Conservation (phyloP, 371 early-diverging fungal genomes). For the Mucor racemosus region DNA sequence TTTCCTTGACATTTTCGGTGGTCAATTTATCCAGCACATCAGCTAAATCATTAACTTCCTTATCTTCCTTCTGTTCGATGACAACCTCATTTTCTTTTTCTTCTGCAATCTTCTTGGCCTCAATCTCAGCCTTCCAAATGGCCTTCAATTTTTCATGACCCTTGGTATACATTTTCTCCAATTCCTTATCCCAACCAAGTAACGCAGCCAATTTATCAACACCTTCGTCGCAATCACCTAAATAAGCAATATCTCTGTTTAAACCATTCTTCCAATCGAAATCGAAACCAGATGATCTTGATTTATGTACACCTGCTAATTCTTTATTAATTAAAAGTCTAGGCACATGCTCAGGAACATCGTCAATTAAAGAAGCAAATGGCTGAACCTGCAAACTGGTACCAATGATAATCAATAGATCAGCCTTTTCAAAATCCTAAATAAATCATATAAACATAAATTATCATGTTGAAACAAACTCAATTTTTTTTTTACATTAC, state of each 20-base stretch:
- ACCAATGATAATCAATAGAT: conserved; percentile 91
- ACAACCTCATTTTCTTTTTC: conserved; percentile 42
- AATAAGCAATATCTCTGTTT: conserved; percentile 75
- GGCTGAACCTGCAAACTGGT: conserved; percentile 89
- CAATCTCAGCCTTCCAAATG: conserved; percentile 46
- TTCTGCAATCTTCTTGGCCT: conserved; percentile 27
- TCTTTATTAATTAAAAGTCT: conserved; percentile 89
- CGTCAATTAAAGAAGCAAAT: conserved; percentile 80
- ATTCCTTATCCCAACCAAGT: conserved; percentile 54
- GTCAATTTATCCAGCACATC: conserved; percentile 40
- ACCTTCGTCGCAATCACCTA: conserved; percentile 87
- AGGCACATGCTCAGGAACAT: conserved; percentile 69
- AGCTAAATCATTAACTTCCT: conserved; percentile 40
- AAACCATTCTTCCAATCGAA: conserved; percentile 73
- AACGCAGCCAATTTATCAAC: conserved; percentile 54
- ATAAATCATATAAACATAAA: neutral
- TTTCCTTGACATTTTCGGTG: conserved; percentile 10
- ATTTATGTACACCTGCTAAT: conserved; percentile 65
- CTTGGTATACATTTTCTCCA: conserved; percentile 37
- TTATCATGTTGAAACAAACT: neutral
- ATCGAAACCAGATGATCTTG: conserved; percentile 73
- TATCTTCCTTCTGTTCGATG: conserved; percentile 32
- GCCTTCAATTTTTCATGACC: conserved; percentile 52
- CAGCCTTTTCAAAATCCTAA: conserved; percentile 75
- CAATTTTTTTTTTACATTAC: conserved; percentile 30